These are phyloP conservation scores for Kwoniella pini DNA, from an alignment of 768 basidiomycete genomes.

Conservation along the genomic window DNA sequence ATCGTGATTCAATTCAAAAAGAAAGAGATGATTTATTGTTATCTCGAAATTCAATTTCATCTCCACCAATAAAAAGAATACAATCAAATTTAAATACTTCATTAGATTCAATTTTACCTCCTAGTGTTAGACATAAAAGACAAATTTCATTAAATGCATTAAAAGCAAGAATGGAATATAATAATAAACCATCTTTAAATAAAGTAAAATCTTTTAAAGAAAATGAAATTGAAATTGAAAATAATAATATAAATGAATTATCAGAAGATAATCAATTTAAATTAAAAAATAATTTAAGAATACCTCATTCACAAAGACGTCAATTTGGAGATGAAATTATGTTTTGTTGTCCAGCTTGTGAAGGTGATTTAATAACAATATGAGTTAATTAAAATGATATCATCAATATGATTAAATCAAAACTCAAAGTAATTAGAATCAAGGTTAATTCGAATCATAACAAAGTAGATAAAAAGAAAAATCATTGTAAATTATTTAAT, in stretches of 20 bases:
- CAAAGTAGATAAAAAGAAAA: background rate
- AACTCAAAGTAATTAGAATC: too few relatives aligned
- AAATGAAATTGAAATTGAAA: background rate
- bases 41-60: slow-evolving; percentile 3
- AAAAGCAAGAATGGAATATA: slow-evolving; percentile 50
- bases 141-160: slow-evolving; percentile 48
- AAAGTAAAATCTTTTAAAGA: background rate
- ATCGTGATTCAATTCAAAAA: slow-evolving; percentile 11
- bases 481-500: background rate
- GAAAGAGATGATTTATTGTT: slow-evolving; percentile 24
- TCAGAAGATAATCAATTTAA: background rate
- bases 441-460: background rate
- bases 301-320: background rate
- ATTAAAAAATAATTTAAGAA: background rate
- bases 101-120: slow-evolving; percentile 47
- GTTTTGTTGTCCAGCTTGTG: slow-evolving; percentile 52
- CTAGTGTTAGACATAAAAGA: slow-evolving; percentile 49
- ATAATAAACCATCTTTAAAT: too few relatives aligned
- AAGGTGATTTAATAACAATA: slow-evolving; percentile 50
- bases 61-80: background rate
- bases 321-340: slow-evolving; percentile 53
- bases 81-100: background rate
- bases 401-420: too few relatives aligned
- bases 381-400: too few relatives aligned
- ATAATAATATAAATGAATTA: too few relatives aligned